Evolutionary conservation across 805 yeast genomes (phyloP).

Genomic region (Saturnispora diversa): DNA sequence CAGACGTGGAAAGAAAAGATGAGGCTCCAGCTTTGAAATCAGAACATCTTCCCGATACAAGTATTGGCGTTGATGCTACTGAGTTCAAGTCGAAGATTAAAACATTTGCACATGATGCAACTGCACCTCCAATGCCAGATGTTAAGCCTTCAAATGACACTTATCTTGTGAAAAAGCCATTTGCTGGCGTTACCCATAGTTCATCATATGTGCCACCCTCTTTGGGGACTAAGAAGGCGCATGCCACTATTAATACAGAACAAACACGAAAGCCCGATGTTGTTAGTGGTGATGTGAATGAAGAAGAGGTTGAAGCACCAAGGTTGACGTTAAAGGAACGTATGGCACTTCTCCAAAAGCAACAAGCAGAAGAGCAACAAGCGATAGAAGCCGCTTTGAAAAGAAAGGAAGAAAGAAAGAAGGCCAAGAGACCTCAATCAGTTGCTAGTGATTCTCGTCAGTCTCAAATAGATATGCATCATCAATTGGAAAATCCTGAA

Average conservation of each 20-base stretch:
- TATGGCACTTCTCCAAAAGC: slow-evolving; percentile 72
- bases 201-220: slow-evolving; percentile 51
- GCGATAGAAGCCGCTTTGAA: slow-evolving; percentile 57
- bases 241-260: slow-evolving; percentile 3
- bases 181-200: slow-evolving; percentile 46
- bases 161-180: slow-evolving; percentile 44
- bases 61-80: neutral
- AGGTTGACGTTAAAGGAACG: slow-evolving; percentile 80
- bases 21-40: neutral
- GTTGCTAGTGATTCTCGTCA: slow-evolving; percentile 7
- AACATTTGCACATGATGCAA: slow-evolving; percentile 3
- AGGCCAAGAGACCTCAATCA: slow-evolving; percentile 12
- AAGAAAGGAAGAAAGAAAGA: slow-evolving; percentile 42
- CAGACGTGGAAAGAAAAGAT: neutral
- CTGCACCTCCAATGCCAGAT: slow-evolving; percentile 25
- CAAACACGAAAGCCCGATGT: slow-evolving; percentile 16
- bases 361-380: slow-evolving; percentile 65
- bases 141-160: slow-evolving; percentile 28
- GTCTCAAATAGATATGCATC: neutral
- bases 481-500: neutral
- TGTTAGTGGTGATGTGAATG: slow-evolving; percentile 21
- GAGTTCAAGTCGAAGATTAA: slow-evolving; percentile 6
- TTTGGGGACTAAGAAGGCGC: slow-evolving; percentile 11
- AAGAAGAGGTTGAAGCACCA: slow-evolving; percentile 51
- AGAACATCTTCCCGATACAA: neutral